Conservation (phyloP, 331 rosid species). For the Dryas integrifolia region DNA sequence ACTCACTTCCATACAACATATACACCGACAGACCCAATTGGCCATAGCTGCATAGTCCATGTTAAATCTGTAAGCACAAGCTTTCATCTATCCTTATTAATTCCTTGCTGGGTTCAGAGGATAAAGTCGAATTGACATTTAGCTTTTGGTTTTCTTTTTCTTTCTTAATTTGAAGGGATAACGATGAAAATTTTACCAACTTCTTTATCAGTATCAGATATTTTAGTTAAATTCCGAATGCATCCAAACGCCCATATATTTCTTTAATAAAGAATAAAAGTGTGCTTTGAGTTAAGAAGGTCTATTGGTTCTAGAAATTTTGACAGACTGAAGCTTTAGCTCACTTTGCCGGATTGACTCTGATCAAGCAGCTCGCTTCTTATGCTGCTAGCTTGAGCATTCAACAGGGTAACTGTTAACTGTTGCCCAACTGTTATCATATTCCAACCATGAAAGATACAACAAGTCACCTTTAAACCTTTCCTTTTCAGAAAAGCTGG, state of each 20-base stretch:
- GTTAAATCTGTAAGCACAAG: too few species aligned
- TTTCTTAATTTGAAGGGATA: too few species aligned
- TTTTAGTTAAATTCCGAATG: too few species aligned
- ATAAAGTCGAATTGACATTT: background rate
- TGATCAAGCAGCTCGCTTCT: background rate
- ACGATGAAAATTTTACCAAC: too few species aligned
- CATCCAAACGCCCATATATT: too few species aligned
- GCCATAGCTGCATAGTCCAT: too few species aligned
- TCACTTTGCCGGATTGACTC: background rate
- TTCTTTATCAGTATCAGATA: too few species aligned
- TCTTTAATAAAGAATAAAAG: background rate
- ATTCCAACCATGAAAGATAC: background rate
- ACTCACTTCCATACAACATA: too few species aligned
- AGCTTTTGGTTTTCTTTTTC: background rate
- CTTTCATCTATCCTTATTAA: background rate
- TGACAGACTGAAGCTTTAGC: background rate
- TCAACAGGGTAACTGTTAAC: too few species aligned
- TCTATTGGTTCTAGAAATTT: background rate
- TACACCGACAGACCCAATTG: too few species aligned
- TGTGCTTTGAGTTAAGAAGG: background rate
- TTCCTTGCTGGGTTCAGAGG: background rate
- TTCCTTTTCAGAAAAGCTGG: background rate
- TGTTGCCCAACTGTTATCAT: too few species aligned
- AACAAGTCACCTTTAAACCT: background rate
- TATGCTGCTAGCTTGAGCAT: too few species aligned